These are phyloP conservation scores for Globisporangium carolinianum DNA, from an alignment of 352 stramenopile genomes.

Conservation along the genomic window DNA sequence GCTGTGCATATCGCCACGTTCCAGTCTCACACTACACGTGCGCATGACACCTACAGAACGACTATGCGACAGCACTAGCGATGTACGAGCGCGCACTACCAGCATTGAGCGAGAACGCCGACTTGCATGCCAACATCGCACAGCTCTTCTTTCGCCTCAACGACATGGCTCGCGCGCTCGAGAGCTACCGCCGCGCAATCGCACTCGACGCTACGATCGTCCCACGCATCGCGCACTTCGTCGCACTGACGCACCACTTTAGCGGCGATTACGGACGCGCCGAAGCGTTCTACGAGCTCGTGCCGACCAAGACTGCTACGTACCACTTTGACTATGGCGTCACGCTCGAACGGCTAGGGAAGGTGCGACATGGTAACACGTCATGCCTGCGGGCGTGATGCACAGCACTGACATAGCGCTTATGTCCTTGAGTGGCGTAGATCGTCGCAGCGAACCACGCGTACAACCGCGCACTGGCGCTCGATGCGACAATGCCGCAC, in stretches of 20 bases:
- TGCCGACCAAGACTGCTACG: slow-evolving; percentile 15
- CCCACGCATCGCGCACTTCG: slow-evolving; percentile 11
- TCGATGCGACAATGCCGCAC: slow-evolving; percentile 19
- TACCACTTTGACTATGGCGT: slow-evolving; percentile 53
- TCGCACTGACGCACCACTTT: slow-evolving; percentile 37
- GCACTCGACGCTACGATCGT: slow-evolving; percentile 8
- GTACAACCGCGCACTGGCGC: slow-evolving; percentile 33
- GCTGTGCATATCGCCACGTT: background rate
- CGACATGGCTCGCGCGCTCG: slow-evolving; percentile 11
- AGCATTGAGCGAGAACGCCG: slow-evolving; percentile 11
- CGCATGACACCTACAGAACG: slow-evolving; percentile 1
- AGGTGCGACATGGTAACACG: slow-evolving; percentile 12
- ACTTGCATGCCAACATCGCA: slow-evolving; percentile 23
- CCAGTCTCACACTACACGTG: background rate
- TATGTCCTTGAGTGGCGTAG: slow-evolving; percentile 7
- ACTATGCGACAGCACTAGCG: slow-evolving; percentile 19
- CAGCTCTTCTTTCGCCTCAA: slow-evolving; percentile 24
- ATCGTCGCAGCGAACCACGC: slow-evolving; percentile 33
- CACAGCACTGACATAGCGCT: background rate
- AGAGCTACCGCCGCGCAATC: slow-evolving; percentile 13
- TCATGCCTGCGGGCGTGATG: background rate
- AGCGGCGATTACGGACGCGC: slow-evolving; percentile 19
- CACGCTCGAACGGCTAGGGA: slow-evolving; percentile 36
- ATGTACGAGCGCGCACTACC: slow-evolving; percentile 14
- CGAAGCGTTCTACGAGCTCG: slow-evolving; percentile 22